Evolutionary conservation across 306 rosid genomes (phyloP), one percentile per base, ranked within the genome.

Genomic region (Cucurbita moschata): DNA sequence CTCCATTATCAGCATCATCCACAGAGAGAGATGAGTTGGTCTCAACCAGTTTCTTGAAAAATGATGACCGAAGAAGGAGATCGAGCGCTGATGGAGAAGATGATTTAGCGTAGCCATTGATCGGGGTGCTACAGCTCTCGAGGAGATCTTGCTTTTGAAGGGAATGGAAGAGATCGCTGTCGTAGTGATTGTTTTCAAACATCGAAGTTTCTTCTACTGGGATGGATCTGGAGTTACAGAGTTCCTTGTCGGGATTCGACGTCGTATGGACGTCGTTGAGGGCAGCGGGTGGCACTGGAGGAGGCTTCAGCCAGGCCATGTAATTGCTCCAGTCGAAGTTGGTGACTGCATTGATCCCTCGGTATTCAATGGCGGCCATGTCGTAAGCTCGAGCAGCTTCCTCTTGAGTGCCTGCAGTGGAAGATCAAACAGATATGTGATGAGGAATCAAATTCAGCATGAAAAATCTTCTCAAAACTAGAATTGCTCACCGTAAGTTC

Each of bases 321-420:
- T 90, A 87, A 56, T 81, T 83, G 50, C 92, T 92, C 79, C 90
- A 72, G 79, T 90, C 96, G 62, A 92, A 92, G 82, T 90, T 92
- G 38, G 98, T 92, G 55, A 92, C 95, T 10, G 92, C 98, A 79
- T 92, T 87, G 77, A 85, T 81, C 58, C 98, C 96, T 82, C 96
- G 81, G 78, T 89, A 90, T 75, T 92, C 98, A 51, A 92, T 92
- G 58, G 98, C 96, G 0, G 98, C 98, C 75, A 87, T 84, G 79
- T 92, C 96, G 44, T 92, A 92, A 49, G 98, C 96, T 3, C 87
- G 85, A 15, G 98, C 96, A 37, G 96, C 96, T 88, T 92, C 98
- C 78, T 92, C 96, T 84, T 87, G 96, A 37, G 92, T 88, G 76
- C 91, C 96, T 90, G 42, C 44, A 19, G 21, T 55, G 38, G 49